Percentiles rank a stretch among this genome's conserved stretches.
Evolutionary conservation across 768 basidiomycete genomes (phyloP).

Genomic region (Bullera alba): DNA sequence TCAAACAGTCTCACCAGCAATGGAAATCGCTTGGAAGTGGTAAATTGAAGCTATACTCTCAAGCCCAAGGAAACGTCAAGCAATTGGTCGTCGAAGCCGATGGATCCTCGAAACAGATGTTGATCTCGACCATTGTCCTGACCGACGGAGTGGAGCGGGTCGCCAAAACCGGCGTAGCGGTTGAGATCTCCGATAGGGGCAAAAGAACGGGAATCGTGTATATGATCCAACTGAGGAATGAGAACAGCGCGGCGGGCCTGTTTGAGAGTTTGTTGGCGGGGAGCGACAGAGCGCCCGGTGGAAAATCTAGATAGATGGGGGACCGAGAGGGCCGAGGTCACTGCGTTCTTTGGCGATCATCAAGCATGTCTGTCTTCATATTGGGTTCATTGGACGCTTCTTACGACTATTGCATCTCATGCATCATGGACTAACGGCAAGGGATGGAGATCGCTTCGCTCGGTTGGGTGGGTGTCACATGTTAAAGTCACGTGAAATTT

Average conservation of each 20-base stretch:
- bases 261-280: constrained; percentile 82
- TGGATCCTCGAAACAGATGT: constrained; percentile 58
- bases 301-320: neutral
- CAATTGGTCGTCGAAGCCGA: constrained; percentile 92
- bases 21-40: constrained; percentile 94
- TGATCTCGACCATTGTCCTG: constrained; percentile 92
- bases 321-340: too few relatives aligned
- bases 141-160: constrained; percentile 96
- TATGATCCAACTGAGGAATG: constrained; percentile 93
- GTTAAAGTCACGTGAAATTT: too few relatives aligned
- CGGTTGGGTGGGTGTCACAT: too few relatives aligned
- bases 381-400: too few relatives aligned
- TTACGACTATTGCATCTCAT: too few relatives aligned
- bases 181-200: constrained; percentile 90
- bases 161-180: constrained; percentile 95
- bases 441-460: too few relatives aligned
- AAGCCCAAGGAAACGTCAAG: constrained; percentile 74
- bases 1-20: constrained; percentile 84
- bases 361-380: too few relatives aligned
- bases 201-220: constrained; percentile 86
- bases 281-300: constrained; percentile 57
- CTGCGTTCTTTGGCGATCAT: too few relatives aligned
- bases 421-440: too few relatives aligned
- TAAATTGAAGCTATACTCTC: constrained; percentile 74
- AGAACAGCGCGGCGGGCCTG: constrained; percentile 71